A percentile compares a stretch with the other conserved stretches of the same genome.
These are phyloP conservation scores for Flaveria robusta DNA, from an alignment of 129 eudicot species.

Conservation along the genomic window DNA sequence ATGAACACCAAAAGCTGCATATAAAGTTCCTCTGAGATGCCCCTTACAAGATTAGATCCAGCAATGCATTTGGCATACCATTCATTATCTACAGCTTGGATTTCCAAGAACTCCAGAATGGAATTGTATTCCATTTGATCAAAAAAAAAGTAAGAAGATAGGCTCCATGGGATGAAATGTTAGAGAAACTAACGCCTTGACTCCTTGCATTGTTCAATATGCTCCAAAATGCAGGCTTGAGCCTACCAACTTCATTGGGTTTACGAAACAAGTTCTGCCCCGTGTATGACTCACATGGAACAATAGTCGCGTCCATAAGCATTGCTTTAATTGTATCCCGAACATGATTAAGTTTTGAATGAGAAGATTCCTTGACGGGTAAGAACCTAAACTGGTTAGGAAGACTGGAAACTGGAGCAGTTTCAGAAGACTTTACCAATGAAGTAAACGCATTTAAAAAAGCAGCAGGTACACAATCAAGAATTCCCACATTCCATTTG, in stretches of 20 bases:
- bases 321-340: constrained; percentile 43
- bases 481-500: constrained; percentile 62
- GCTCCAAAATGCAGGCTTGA: constrained; percentile 47
- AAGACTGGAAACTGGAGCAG: constrained; percentile 45
- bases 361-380: constrained; percentile 39
- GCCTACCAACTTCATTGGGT: constrained; percentile 49
- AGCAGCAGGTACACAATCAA: constrained; percentile 45
- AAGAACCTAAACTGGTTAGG: constrained; percentile 44
- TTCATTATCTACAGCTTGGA: constrained; percentile 35
- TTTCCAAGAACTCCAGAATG: constrained; percentile 41
- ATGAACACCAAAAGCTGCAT: constrained; percentile 47
- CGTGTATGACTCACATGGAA: constrained; percentile 52
- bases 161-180: constrained; percentile 51
- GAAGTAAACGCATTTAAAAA: constrained; percentile 52
- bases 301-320: constrained; percentile 39
- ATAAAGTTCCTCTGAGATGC: constrained; percentile 46
- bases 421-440: constrained; percentile 34
- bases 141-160: constrained; percentile 45
- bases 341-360: constrained; percentile 34
- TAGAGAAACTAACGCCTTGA: constrained; percentile 35
- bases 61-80: constrained; percentile 63
- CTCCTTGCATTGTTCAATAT: constrained; percentile 36
- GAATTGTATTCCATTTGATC: constrained; percentile 35
- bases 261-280: constrained; percentile 45
- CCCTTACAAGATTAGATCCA: constrained; percentile 48